Conservation (phyloP, 352 stramenopile genomes). For the Elongisporangium anandrum region DNA sequence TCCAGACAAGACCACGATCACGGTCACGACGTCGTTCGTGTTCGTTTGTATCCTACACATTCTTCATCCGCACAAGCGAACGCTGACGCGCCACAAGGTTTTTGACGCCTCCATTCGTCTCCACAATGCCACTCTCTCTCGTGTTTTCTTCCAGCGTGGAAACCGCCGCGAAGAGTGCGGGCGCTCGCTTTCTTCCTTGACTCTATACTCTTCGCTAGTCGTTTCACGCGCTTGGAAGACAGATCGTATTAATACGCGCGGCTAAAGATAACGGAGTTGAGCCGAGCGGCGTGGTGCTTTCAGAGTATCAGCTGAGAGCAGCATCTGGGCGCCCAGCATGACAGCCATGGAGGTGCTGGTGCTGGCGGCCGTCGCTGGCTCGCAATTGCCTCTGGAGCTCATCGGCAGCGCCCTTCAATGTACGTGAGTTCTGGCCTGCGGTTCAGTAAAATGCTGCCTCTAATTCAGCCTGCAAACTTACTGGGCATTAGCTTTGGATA, state of each 20-base stretch:
- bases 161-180: not conserved
- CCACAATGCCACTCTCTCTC: not conserved
- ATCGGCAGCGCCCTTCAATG: slow-evolving; percentile 22
- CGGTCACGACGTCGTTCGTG: not conserved
- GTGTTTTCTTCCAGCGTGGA: not conserved
- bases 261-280: not conserved
- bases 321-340: not conserved
- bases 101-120: not conserved
- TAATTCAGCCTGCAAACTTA: slow-evolving; percentile 2
- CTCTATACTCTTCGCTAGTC: not conserved
- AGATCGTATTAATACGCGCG: not conserved
- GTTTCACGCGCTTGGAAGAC: not conserved
- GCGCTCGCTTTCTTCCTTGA: not conserved
- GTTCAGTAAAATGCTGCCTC: slow-evolving; percentile 6
- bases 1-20: too few relatives aligned
- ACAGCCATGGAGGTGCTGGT: slow-evolving; percentile 33
- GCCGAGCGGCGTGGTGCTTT: not conserved
- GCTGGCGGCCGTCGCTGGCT: slow-evolving; percentile 16
- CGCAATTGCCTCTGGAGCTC: slow-evolving; percentile 14
- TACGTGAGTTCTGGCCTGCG: slow-evolving; percentile 7
- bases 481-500: not conserved
- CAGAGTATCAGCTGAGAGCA: not conserved
- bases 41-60: not conserved
- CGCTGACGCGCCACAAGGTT: too few relatives aligned
- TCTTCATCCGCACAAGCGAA: too few relatives aligned